Evolutionary conservation across 2,329 filamentous ascomycete species (phyloP), one percentile per base, ranked within the genome.

Genomic region (Fusarium verrucosum): DNA sequence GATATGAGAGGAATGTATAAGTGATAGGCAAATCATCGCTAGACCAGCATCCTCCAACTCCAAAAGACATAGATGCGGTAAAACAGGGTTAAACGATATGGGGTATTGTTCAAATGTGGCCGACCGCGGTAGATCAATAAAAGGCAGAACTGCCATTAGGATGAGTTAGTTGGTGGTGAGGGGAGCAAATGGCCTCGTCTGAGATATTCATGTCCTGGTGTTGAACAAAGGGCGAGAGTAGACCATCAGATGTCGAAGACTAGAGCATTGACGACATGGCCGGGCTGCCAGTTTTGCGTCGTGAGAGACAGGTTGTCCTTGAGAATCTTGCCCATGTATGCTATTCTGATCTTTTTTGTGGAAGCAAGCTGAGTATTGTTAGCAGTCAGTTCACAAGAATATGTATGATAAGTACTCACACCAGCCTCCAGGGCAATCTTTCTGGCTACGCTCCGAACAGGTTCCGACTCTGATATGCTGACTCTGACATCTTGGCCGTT

Each of bases 251-350:
- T 75, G 59, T 81, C 77, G 70, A 86, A 88, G 50, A 95, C 86
- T 57, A 95, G 81, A 20, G 89, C 92, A 74, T 94, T 95, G 51
- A 96, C 79, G 30, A 95, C 81, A 72, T 95, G 85, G 32, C 88
- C 90, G 60, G 85, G 82, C 69, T 88, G 85, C 91, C 92, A 97
- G 44, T 90, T 90, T 69, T 95, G 90, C 4, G 84, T 83, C 40
- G 81, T 76, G 17, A 97, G 79, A 1, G 89, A 83, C 19, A 85
- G 74, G 50, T 83, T 82, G 65, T 94, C 91, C 65, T 88, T 87
- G 41, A 97, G 83, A 46, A 94, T 86, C 73, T 88, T 92, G 67
- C 94, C 94, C 76, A 95, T 84, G 75, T 96, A 96, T 19, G 87
- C 89, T 58, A 97, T 85, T 50, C 87, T 87, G 46, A 97, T 81